Evolutionary conservation across 352 stramenopile species (phyloP), one percentile per base, ranked within the genome.

Genomic region (Phytophthora sojae): DNA sequence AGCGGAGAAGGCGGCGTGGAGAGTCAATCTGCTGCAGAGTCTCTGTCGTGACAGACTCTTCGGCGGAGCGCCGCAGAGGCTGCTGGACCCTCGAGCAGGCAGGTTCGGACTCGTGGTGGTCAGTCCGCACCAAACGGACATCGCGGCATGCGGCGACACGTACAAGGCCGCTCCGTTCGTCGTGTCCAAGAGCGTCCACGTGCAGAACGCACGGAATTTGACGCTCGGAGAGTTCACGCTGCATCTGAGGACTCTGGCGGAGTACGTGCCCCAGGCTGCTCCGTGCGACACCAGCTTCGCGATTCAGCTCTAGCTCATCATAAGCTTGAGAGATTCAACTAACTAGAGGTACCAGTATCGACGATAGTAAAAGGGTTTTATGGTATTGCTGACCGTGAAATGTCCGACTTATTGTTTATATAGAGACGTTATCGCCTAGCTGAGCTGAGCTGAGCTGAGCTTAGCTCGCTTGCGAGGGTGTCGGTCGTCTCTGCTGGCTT

Each of bases 31-130:
- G 8, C 59, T 92, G 51, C 84, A 88, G 69, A 81, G 75, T 52
- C 75, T 92, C 29, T 86, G 81, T 54, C 82, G 81, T 9, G 82
- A 92, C 9, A 76, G 79, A 7, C 70, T 92, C 11, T 92, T 88
- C 39, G 80, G 81, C 11, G 79, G 65, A 12, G 67, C 71, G 2
- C 73, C 81, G 3, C 79, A 88, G 35, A 69, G 84, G 49, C 70
- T 92, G 9, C 44, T 80, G 11, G 75, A 89, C 23, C 63, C 60
- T 1, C 45, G 45, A 9, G 56, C 73, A 7, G 84, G 84, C 12
- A 81, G 72, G 23, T 92, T 92, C 52, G 84, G 84, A 12, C 75
- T 92, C 7, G 71, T 92, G 12, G 77, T 92, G 35, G 73, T 87
- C 2, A 90, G 79, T 61, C 84, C 84, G 26, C 81, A 92, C 59